These are phyloP conservation scores for Rhodotorula sp. DNA, from an alignment of 1,284 basidiomycete species.

Conservation along the genomic window DNA sequence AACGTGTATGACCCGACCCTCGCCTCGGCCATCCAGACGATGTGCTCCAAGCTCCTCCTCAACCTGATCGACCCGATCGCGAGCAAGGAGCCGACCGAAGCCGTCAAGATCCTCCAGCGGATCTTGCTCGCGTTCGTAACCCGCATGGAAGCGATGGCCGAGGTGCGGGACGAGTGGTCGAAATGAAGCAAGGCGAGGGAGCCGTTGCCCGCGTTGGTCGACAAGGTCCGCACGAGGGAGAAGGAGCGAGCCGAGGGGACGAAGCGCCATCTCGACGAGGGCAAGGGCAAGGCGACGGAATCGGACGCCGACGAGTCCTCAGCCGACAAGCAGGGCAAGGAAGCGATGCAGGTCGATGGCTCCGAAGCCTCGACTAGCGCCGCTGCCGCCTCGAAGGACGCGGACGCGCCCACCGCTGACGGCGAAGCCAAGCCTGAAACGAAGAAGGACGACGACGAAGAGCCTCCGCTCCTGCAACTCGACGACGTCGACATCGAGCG, in stretches of 20 bases:
- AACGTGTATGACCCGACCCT: conserved; percentile 87
- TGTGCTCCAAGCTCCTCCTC: conserved; percentile 91
- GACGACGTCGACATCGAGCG: conserved; percentile 50
- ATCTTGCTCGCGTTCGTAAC: conserved; percentile 84
- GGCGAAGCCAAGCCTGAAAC: not conserved
- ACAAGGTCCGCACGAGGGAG: conserved; percentile 51
- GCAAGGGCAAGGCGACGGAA: too few species aligned
- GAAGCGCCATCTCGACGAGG: too few species aligned
- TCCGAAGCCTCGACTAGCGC: too few species aligned
- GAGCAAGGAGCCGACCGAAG: conserved; percentile 61
- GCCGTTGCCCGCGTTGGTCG: conserved; percentile 53
- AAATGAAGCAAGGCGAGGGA: conserved; percentile 39
- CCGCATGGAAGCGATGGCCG: conserved; percentile 75
- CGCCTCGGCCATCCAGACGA: conserved; percentile 76
- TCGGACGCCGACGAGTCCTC: too few species aligned
- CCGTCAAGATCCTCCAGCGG: conserved; percentile 65
- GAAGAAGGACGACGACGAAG: conserved; percentile 28
- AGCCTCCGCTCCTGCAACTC: conserved; percentile 49
- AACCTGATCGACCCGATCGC: conserved; percentile 82
- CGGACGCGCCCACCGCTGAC: too few species aligned
- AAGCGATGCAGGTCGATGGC: too few species aligned
- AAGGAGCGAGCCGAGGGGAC: too few species aligned
- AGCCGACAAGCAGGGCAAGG: too few species aligned
- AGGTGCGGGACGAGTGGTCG: conserved; percentile 45
- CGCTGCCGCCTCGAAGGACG: too few species aligned